Evolutionary conservation across 1,284 basidiomycete genomes (phyloP).

Genomic region (Quambalaria eucalypti): DNA sequence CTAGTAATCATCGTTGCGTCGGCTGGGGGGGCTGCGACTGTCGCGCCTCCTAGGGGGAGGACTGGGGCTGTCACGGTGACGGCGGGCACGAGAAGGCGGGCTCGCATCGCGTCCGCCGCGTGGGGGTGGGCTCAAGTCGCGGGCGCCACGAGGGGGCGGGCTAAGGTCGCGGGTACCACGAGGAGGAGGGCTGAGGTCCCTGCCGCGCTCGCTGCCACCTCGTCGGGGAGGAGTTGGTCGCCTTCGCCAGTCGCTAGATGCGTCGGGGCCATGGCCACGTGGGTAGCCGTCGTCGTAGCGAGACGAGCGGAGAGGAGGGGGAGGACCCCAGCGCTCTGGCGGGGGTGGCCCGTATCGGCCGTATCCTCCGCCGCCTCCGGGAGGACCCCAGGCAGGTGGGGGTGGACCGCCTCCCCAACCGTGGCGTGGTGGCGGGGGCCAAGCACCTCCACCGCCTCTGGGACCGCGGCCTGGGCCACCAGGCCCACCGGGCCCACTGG

Average conservation of each 20-base stretch:
- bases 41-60: background rate
- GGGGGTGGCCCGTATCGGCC: background rate
- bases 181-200: too few relatives aligned
- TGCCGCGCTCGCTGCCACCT: too few relatives aligned
- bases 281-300: background rate
- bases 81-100: background rate
- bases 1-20: slow-evolving; percentile 2
- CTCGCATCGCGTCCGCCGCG: slow-evolving; percentile 1
- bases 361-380: slow-evolving; percentile 4
- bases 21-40: slow-evolving; percentile 4
- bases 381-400: background rate
- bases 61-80: slow-evolving; percentile 1
- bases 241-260: background rate
- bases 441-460: background rate
- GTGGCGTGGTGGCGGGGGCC: background rate
- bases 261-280: background rate
- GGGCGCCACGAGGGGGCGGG: background rate
- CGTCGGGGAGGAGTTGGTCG: too few relatives aligned
- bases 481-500: background rate
- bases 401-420: slow-evolving; percentile 4
- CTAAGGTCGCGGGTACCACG: background rate
- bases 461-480: background rate
- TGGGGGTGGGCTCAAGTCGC: slow-evolving; percentile 3
- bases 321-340: background rate
- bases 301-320: background rate